A percentile compares a stretch with the other conserved stretches of the same genome.
These are phyloP conservation scores for Arthrobotrys megalospora DNA, from an alignment of 2,329 filamentous ascomycete genomes.

Conservation along the genomic window DNA sequence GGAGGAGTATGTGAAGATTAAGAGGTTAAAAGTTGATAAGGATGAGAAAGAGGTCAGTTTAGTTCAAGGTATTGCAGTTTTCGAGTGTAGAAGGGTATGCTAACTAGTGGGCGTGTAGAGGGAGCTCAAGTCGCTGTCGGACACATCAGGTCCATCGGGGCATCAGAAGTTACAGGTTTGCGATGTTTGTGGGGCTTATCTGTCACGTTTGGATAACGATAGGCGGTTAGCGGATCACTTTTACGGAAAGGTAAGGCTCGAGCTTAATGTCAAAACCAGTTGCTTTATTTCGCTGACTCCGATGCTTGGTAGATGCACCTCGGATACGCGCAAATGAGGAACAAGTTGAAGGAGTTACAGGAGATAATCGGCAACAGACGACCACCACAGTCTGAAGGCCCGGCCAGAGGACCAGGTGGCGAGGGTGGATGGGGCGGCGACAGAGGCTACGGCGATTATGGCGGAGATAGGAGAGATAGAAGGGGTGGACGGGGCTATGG, in stretches of 20 bases:
- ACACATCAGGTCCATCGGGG: slow-evolving; percentile 91
- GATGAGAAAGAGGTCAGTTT: slow-evolving; percentile 71
- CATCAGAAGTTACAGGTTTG: slow-evolving; percentile 99
- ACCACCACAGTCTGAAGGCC: slow-evolving; percentile 72
- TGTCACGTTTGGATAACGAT: slow-evolving; percentile 93
- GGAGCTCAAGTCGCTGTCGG: slow-evolving; percentile 89
- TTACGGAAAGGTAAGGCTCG: slow-evolving; percentile 80
- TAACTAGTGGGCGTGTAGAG: slow-evolving; percentile 74
- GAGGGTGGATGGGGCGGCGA: slow-evolving; percentile 47
- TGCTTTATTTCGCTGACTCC: not conserved
- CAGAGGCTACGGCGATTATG: slow-evolving; percentile 64
- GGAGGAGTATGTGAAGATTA: slow-evolving; percentile 89
- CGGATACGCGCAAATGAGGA: slow-evolving; percentile 97
- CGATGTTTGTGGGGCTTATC: slow-evolving; percentile 96
- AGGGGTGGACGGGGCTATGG: slow-evolving; percentile 61
- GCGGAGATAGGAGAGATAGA: slow-evolving; percentile 68
- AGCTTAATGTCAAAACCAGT: not conserved
- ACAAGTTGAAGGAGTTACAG: slow-evolving; percentile 87
- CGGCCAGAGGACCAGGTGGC: slow-evolving; percentile 64
- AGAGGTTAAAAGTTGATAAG: slow-evolving; percentile 84
- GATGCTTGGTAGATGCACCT: slow-evolving; percentile 80
- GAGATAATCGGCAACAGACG: slow-evolving; percentile 85
- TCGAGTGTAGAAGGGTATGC: not conserved
- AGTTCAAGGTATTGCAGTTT: not conserved
- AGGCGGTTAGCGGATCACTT: slow-evolving; percentile 95